Percentiles rank a stretch among this genome's conserved stretches.
These are phyloP conservation scores for Syncephalastrum contaminatum DNA, from an alignment of 371 early-diverging fungal species.

Conservation along the genomic window DNA sequence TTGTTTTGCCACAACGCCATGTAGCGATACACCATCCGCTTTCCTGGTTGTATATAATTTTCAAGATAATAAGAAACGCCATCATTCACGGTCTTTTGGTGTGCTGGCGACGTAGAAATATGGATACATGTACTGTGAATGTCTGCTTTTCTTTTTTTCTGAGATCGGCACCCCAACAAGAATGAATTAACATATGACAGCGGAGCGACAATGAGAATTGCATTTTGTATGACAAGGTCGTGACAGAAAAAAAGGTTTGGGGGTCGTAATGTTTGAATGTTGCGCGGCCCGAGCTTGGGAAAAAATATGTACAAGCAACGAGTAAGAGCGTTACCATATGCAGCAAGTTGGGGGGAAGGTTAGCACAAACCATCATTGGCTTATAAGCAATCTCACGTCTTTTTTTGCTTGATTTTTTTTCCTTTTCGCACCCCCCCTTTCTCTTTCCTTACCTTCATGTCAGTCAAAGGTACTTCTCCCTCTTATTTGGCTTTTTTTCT, in stretches of 20 bases:
- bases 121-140: no score
- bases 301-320: conserved; percentile 6
- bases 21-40: no score
- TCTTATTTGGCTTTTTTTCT: conserved; percentile 7
- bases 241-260: not conserved
- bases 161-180: no score
- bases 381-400: conserved; percentile 8
- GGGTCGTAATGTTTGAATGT: no score
- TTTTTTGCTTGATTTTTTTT: conserved; percentile 17
- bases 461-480: conserved; percentile 3
- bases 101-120: no score
- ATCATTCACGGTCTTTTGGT: no score
- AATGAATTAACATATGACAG: no score
- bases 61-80: no score
- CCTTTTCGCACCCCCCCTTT: conserved; percentile 7
- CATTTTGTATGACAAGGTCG: conserved; percentile 5
- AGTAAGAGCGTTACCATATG: conserved; percentile 11
- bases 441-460: conserved; percentile 3
- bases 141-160: no score
- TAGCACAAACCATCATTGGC: conserved; percentile 13
- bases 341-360: conserved; percentile 9
- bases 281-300: conserved; percentile 1
- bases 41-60: no score
- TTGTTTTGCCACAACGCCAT: no score
- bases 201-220: no score